Evolutionary conservation across 495 filamentous ascomycete genomes (phyloP).

Genomic region (Saxophila tyrrhenica): DNA sequence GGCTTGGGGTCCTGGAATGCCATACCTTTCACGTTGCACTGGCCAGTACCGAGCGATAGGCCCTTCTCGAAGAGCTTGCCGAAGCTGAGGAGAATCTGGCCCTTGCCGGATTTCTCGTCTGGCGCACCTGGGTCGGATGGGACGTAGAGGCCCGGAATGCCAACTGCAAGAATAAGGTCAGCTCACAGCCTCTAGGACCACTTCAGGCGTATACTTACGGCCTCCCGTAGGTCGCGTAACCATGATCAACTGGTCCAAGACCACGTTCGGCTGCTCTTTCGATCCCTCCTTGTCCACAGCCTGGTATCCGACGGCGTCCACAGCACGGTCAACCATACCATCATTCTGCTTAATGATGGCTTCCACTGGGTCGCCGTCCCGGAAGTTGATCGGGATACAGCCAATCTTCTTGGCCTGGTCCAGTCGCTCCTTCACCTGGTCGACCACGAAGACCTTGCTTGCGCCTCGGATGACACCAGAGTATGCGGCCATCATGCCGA

Average conservation of each 20-base stretch:
- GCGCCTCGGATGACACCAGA: constrained; percentile 42
- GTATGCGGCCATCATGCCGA: constrained; percentile 49
- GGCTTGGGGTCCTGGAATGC: no score
- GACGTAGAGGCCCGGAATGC: constrained; percentile 32
- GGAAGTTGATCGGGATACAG: constrained; percentile 28
- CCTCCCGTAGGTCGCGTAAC: constrained; percentile 29
- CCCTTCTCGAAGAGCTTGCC: constrained; percentile 52
- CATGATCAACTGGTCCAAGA: constrained; percentile 30
- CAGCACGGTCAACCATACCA: constrained; percentile 41
- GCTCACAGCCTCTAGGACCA: background rate
- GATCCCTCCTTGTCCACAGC: constrained; percentile 32
- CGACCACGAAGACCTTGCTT: constrained; percentile 42
- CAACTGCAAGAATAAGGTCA: constrained; percentile 7
- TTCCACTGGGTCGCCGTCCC: constrained; percentile 18
- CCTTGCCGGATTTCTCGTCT: constrained; percentile 36
- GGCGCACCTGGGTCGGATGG: constrained; percentile 29
- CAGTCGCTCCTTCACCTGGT: constrained; percentile 43
- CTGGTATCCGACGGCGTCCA: constrained; percentile 47
- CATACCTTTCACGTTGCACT: constrained; percentile 54
- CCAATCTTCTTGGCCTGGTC: constrained; percentile 43
- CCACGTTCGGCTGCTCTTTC: constrained; percentile 32
- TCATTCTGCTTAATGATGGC: constrained; percentile 32
- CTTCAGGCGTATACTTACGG: background rate
- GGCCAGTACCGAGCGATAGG: constrained; percentile 30
- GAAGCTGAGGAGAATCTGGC: constrained; percentile 47